Evolutionary conservation across 2,329 filamentous ascomycete genomes (phyloP), one percentile per base, ranked within the genome.

Genomic region (Amauroascus verrucosus): DNA sequence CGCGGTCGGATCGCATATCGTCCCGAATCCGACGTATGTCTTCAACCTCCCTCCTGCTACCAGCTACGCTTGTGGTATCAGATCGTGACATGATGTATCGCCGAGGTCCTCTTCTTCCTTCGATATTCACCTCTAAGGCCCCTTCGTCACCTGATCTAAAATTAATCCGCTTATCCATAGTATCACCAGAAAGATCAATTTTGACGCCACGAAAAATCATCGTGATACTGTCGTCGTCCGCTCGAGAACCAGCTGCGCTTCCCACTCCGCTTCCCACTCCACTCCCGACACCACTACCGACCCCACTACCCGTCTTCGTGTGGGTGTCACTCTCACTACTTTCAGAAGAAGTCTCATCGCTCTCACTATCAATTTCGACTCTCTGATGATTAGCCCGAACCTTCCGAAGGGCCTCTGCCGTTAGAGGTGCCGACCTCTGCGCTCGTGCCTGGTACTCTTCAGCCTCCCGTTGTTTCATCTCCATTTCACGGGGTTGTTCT

Each of bases 181-280:
- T 62, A 49, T 68, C 65, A 51, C 65, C 64, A 13, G 63, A 62
- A 44, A 72, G 66, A 45, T 63, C 67, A 57, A 72, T 69, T 28
- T 65, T 69, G 37, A 72, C 62, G 22, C 70, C 70, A 44, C 70
- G 67, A 59, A 72, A 64, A 14, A 61, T 65, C 59, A 72, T 68
- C 46, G 65, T 65, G 57, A 72, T 66, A 48, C 65, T 67, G 51
- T 68, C 66, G 44, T 67, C 63, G 11, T 70, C 69, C 11, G 59
- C 57, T 48, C 66, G 67, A 43, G 65, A 64, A 24, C 62, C 66
- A 46, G 58, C 62, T 33, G 62, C 48, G 37, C 58, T 62, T 11
- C 64, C 61, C 14, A 60, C 62, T 20, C 62, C 63, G 50, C 68
- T 66, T 16, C 46, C 45, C 2, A 49, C 35, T n/a, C 47, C 47